Evolutionary conservation across 768 basidiomycete genomes (phyloP), one percentile per base, ranked within the genome.

Genomic region (Suillus variegatus): DNA sequence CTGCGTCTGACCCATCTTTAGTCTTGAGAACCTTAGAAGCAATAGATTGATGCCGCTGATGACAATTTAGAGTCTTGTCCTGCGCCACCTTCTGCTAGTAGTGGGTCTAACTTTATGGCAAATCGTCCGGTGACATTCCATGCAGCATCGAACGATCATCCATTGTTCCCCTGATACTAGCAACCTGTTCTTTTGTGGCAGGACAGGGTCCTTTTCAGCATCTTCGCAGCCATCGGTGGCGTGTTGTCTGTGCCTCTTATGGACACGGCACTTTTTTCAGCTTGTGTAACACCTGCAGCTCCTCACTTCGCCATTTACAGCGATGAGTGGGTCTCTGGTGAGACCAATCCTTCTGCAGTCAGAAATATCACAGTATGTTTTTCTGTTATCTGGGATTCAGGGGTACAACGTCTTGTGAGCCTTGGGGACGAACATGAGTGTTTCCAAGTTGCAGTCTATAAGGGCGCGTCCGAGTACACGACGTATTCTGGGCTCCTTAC

Each of bases 391-490:
- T n/a, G 13, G 14, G 46, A 28, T 56, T 47, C 62, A 87, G 84
- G 86, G 86, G 43, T 88, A 77, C 71, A 87, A 87, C 68, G 83
- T 88, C 60, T 88, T 85, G 85, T 84, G 68, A 75, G 81, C 72
- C 25, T 18, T 36, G 16, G 32, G 13, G 20, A 58, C n/a, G 6
- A 40, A 57, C 32, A 32, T 32, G 47, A 32, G 12, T 56, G 18
- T 58, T 40, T 47, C 8, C 6, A 32, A 32, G 32, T 32, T 22
- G 7, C 56, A 12, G 18, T 20, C 36, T 52, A 9, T 36, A 36
- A 81, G 74, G 80, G 79, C 9, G 41, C 67, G 0, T 65, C 68
- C 2, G 80, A 79, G 66, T 82, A 82, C 67, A 78, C 77, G 0
- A 77, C 74, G 2, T 82, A 82, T 65, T 62, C 69, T 52, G 72